phyloP scores from a whole-genome alignment of 2,329 filamentous ascomycete species.

The Colletotrichum simmondsii region DNA sequence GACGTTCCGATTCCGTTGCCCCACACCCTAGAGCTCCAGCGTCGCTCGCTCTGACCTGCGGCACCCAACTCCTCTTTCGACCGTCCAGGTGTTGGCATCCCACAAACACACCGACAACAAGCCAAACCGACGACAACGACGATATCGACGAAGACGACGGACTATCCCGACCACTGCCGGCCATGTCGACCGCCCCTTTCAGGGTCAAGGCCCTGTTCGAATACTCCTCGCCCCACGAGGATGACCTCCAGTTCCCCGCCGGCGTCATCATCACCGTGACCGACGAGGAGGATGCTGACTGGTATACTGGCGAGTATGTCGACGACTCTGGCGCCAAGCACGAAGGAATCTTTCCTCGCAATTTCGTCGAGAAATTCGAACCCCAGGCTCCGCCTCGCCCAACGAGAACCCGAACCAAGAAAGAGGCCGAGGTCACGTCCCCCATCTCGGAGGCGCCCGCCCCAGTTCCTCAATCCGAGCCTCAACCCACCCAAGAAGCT shows the following conservation, averaged over 20 bases:
- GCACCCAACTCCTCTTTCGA: constrained; percentile 30
- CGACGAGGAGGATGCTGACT: constrained; percentile 91
- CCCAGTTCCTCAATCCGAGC: constrained; percentile 42
- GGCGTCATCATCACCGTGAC: constrained; percentile 95
- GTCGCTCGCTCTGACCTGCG: constrained; percentile 22
- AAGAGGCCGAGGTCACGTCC: constrained; percentile 57
- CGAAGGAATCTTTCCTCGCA: constrained; percentile 92
- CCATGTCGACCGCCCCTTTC: constrained; percentile 70
- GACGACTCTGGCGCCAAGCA: constrained; percentile 79
- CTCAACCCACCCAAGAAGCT: constrained; percentile 45
- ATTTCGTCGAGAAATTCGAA: constrained; percentile 97
- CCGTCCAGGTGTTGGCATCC: not conserved
- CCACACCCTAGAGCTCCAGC: constrained; percentile 28
- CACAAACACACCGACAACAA: constrained; percentile 1
- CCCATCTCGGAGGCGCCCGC: constrained; percentile 39
- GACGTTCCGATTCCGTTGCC: constrained; percentile 34
- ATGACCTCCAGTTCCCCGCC: constrained; percentile 87
- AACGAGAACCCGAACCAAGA: constrained; percentile 77
- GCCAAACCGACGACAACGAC: not conserved
- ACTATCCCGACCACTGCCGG: constrained; percentile 28
- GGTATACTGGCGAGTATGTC: constrained; percentile 90
- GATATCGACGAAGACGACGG: constrained; percentile 7
- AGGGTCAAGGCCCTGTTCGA: constrained; percentile 97
- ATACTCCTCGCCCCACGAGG: constrained; percentile 91
- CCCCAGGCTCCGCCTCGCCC: constrained; percentile 90